phyloP scores from a whole-genome alignment of 192 early-diverging fungal species.

The Cladochytrium replicatum region DNA sequence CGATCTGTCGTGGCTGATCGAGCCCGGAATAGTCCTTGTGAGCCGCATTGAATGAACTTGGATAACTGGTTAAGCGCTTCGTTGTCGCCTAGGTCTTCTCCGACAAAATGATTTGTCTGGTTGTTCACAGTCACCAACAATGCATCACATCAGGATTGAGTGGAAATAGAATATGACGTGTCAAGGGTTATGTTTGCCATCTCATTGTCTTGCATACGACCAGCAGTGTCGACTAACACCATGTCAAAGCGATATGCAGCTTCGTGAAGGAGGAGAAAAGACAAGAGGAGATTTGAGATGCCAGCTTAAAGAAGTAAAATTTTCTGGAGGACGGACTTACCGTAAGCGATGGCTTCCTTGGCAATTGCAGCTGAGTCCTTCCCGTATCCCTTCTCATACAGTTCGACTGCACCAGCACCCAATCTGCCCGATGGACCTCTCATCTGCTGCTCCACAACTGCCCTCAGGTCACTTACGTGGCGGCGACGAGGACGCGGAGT shows the following conservation, averaged over 20 bases:
- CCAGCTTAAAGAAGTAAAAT: background rate
- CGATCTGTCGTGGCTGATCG: constrained; percentile 77
- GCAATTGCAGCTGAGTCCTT: constrained; percentile 94
- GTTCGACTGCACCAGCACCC: constrained; percentile 59
- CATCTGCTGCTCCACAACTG: constrained; percentile 90
- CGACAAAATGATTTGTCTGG: constrained; percentile 97
- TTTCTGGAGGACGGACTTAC: too few relatives aligned
- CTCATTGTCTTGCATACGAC: constrained; percentile 98
- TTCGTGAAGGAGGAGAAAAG: too few relatives aligned
- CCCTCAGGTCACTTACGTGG: constrained; percentile 93
- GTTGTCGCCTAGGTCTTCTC: constrained; percentile 92
- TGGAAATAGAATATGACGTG: too few relatives aligned
- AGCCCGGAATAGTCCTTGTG: constrained; percentile 79
- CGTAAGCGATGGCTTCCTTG: constrained; percentile 83
- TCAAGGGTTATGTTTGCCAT: too few relatives aligned
- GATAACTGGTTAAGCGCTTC: constrained; percentile 92
- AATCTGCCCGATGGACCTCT: constrained; percentile 82
- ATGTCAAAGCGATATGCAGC: constrained; percentile 75
- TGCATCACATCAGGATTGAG: background rate
- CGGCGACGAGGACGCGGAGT: constrained; percentile 80
- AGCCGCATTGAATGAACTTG: constrained; percentile 93
- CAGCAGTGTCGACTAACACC: constrained; percentile 91
- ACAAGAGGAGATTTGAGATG: too few relatives aligned
- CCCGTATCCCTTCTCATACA: constrained; percentile 93
- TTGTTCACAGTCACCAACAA: constrained; percentile 76